phyloP scores from a whole-genome alignment of 1,139 yeast genomes.

The Tardiomyces depauwii region DNA sequence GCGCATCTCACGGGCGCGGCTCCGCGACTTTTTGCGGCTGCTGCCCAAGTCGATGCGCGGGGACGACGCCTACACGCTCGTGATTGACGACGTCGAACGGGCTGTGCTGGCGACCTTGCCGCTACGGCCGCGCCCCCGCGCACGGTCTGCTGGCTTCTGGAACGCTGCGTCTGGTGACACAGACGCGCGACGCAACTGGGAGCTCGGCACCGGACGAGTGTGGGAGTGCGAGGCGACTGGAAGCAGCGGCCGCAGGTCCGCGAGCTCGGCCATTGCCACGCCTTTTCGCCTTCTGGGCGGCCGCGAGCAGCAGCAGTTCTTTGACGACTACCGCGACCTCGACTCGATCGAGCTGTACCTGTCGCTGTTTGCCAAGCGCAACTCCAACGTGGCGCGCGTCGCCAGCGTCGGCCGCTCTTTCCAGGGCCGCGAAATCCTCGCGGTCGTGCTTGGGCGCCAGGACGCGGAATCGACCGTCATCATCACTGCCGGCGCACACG shows the following conservation, averaged over 20 bases:
- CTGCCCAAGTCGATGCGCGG: slow-evolving; percentile 21
- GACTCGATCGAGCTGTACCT: slow-evolving; percentile 66
- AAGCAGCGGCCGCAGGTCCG: too few relatives aligned
- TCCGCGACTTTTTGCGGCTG: slow-evolving; percentile 18
- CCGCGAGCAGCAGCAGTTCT: slow-evolving; percentile 32
- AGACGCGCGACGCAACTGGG: not conserved
- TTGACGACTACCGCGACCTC: slow-evolving; percentile 58
- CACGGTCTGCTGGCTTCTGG: not conserved
- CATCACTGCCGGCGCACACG: slow-evolving; percentile 77
- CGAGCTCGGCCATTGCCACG: not conserved
- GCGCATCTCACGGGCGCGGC: slow-evolving; percentile 17
- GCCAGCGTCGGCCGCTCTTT: slow-evolving; percentile 64
- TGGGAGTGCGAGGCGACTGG: not conserved
- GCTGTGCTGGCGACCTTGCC: slow-evolving; percentile 20
- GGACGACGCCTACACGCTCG: slow-evolving; percentile 10
- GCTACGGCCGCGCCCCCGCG: slow-evolving; percentile 1
- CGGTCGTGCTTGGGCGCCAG: slow-evolving; percentile 40
- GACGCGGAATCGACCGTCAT: slow-evolving; percentile 54
- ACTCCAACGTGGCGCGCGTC: slow-evolving; percentile 46
- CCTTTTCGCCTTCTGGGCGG: not conserved
- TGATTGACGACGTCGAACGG: slow-evolving; percentile 22
- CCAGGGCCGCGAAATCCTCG: slow-evolving; percentile 61
- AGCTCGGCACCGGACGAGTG: not conserved
- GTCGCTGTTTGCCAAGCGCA: slow-evolving; percentile 39
- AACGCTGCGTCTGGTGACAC: not conserved